Evolutionary conservation across 2,329 filamentous ascomycete genomes (phyloP).

Genomic region (Didymella sp.): DNA sequence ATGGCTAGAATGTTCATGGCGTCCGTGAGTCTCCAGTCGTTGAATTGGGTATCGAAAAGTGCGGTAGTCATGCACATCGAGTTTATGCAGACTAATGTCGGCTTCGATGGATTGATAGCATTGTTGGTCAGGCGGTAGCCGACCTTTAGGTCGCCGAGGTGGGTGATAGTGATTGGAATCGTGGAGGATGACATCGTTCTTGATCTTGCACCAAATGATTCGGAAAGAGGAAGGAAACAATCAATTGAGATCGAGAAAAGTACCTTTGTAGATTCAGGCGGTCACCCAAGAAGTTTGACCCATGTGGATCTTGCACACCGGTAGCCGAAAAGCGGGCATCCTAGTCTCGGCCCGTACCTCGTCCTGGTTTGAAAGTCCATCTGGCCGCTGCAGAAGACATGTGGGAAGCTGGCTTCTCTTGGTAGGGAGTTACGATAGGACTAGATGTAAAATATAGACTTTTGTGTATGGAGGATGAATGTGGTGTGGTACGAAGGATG

Average conservation of each 20-base stretch:
- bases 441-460: background rate
- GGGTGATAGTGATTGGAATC: constrained; percentile 15
- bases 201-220: background rate
- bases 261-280: constrained; percentile 1
- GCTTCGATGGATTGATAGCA: constrained; percentile 13
- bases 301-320: constrained; percentile 11
- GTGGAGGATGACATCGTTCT: constrained; percentile 14
- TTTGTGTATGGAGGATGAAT: background rate
- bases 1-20: constrained; percentile 59
- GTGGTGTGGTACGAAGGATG: background rate
- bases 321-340: constrained; percentile 17
- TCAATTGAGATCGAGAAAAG: background rate
- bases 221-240: background rate
- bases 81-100: constrained; percentile 21
- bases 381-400: background rate
- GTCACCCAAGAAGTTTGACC: constrained; percentile 10
- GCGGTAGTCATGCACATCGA: constrained; percentile 26
- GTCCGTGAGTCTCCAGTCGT: constrained; percentile 41
- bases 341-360: background rate
- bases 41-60: constrained; percentile 44
- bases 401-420: background rate
- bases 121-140: constrained; percentile 22
- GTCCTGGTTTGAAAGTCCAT: background rate
- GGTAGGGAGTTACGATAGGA: background rate
- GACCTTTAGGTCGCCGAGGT: constrained; percentile 19